Evolutionary conservation across 2,329 filamentous ascomycete species (phyloP), one percentile per base, ranked within the genome.

Genomic region (Aureobasidium uvarum): DNA sequence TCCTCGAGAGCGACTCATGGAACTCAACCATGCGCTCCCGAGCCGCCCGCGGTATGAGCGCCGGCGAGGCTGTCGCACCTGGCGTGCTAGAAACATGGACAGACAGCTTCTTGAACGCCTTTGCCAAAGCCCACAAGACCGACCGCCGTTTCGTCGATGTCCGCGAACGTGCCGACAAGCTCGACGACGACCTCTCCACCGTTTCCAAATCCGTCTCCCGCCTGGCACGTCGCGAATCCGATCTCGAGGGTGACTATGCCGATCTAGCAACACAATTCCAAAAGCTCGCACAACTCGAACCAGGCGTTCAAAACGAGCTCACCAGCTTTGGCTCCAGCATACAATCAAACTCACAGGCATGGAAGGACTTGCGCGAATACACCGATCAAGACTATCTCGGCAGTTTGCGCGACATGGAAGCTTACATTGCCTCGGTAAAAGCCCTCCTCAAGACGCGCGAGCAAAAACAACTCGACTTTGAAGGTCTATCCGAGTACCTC

Each of bases 381-480:
- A 98, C 94, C 0, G 95, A 99, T 74, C 92, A 96, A 72, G 92
- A 97, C 77, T 99, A 99, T 75, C 86, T 99, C 1, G 91, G 92
- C 70, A 94, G 89, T 64, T 83, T 99, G 62, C 87, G 92, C 59
- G 95, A 99, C 78, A 96, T 98, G 93, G 91, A 96, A 72, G 89
- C 92, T 31, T 99, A 98, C 78, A 94, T 92, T 69, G 80, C 85
- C n/a, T 89, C 92, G 0, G 81, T 98, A 54, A 96, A 96, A 77
- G 84, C 86, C 28, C 87, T 99, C 5, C 86, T 99, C 69, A 96
- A 96, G 77, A 91, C 91, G 1, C 89, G 95, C 41, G 95, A 99
- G 80, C 92, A 96, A 80, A 99, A 99, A 76, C 95, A 99, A 76
- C 89, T 99, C 66, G 95, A 99, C 79, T 96, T 94, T 73, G 95